Conservation (phyloP, 2,329 filamentous ascomycete genomes). For the Botrytis aclada region DNA sequence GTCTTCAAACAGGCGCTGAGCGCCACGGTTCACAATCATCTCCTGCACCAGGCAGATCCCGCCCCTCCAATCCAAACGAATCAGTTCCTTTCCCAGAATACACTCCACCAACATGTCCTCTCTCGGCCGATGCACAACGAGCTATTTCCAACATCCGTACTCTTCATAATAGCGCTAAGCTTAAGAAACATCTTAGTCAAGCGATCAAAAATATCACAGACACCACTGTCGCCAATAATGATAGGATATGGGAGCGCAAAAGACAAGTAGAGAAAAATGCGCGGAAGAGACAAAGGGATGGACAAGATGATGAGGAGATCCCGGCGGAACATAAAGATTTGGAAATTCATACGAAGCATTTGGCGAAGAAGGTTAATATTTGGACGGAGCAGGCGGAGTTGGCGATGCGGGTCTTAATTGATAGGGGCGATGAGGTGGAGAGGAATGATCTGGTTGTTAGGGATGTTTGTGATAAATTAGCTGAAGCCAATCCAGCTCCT, state of each 20-base stretch:
- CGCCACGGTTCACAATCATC: constrained; percentile 25
- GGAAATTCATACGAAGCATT: constrained; percentile 41
- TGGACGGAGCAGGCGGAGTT: constrained; percentile 56
- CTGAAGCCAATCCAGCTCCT: constrained; percentile 32
- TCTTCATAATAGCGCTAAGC: constrained; percentile 41
- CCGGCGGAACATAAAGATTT: constrained; percentile 37
- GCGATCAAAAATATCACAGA: constrained; percentile 47
- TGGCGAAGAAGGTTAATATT: constrained; percentile 46
- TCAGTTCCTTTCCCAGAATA: constrained; percentile 46
- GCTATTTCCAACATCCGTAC: constrained; percentile 46
- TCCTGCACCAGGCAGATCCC: constrained; percentile 23
- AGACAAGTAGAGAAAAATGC: constrained; percentile 27
- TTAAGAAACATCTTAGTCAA: constrained; percentile 48
- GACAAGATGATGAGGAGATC: constrained; percentile 38
- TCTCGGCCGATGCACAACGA: constrained; percentile 47
- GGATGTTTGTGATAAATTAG: constrained; percentile 37
- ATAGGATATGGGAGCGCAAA: constrained; percentile 43
- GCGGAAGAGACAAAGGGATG: constrained; percentile 35
- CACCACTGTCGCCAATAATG: constrained; percentile 53
- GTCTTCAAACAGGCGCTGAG: constrained; percentile 24
- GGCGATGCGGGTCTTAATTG: constrained; percentile 55
- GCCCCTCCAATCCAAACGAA: constrained; percentile 21
- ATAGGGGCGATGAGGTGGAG: constrained; percentile 48
- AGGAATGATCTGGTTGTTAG: constrained; percentile 32
- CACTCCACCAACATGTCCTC: constrained; percentile 49